phyloP scores from a whole-genome alignment of 495 filamentous ascomycete genomes.

The Penicillium coprophilum region DNA sequence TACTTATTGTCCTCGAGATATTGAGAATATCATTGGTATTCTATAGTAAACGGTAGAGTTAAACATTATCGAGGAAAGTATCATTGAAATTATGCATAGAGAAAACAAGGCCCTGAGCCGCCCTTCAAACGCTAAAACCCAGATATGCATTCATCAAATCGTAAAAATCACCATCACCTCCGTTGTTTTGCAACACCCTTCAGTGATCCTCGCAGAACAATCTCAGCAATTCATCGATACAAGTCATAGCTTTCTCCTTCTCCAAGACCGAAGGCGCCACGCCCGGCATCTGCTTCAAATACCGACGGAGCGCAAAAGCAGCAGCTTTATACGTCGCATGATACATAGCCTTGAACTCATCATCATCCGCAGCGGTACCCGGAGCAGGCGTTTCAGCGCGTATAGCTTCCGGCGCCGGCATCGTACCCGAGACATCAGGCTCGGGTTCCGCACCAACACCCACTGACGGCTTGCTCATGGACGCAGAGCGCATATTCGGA shows the following conservation, averaged over 20 bases:
- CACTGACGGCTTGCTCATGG: constrained; percentile 19
- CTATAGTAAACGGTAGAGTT: neutral
- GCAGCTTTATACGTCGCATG: constrained; percentile 64
- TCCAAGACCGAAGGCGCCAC: constrained; percentile 31
- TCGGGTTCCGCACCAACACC: constrained; percentile 19
- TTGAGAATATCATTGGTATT: neutral
- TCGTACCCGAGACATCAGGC: constrained; percentile 12
- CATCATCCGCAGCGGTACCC: constrained; percentile 40
- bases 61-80: neutral
- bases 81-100: neutral
- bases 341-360: constrained; percentile 66
- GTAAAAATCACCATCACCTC: constrained; percentile 9
- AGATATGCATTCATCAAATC: constrained; percentile 20
- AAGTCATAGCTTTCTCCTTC: constrained; percentile 46
- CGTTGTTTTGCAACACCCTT: constrained; percentile 2
- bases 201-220: constrained; percentile 48
- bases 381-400: constrained; percentile 28
- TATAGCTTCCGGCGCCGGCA: constrained; percentile 14
- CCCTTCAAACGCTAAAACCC: neutral
- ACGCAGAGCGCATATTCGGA: constrained; percentile 22
- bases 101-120: neutral
- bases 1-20: neutral
- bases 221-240: constrained; percentile 46
- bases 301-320: constrained; percentile 55
- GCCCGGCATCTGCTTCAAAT: constrained; percentile 35